These are phyloP conservation scores for Apocynum venetum DNA, from an alignment of 257 asterid genomes.

Conservation along the genomic window DNA sequence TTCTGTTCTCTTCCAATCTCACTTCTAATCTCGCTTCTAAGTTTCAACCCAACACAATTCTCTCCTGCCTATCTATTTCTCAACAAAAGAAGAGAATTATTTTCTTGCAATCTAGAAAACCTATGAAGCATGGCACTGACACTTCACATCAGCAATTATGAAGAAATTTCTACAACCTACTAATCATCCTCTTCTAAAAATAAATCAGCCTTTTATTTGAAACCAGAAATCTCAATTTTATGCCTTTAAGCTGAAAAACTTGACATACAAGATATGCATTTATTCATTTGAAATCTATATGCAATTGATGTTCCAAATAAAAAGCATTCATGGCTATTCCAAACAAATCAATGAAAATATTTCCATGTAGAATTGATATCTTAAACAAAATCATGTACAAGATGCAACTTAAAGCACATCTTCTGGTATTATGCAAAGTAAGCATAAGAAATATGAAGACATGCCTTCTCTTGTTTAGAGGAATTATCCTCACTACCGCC, in stretches of 20 bases:
- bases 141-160: not conserved
- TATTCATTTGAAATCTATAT: not conserved
- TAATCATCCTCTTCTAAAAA: not conserved
- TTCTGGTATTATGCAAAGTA: not conserved
- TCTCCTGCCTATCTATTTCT: not conserved
- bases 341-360: not conserved
- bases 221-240: not conserved
- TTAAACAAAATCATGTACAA: not conserved
- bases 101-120: too few relatives aligned
- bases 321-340: not conserved
- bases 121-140: not conserved
- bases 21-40: not conserved
- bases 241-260: not conserved
- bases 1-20: not conserved
- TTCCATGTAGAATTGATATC: not conserved
- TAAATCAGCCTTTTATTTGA: not conserved
- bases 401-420: not conserved
- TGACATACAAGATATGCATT: not conserved
- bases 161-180: not conserved
- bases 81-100: not conserved
- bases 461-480: slow-evolving; percentile 47
- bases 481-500: slow-evolving; percentile 43
- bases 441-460: slow-evolving; percentile 6
- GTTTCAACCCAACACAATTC: not conserved
- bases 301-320: not conserved